Evolutionary conservation across 108 stramenopile genomes (phyloP).

Genomic region (Asterionellopsis glacialis): DNA sequence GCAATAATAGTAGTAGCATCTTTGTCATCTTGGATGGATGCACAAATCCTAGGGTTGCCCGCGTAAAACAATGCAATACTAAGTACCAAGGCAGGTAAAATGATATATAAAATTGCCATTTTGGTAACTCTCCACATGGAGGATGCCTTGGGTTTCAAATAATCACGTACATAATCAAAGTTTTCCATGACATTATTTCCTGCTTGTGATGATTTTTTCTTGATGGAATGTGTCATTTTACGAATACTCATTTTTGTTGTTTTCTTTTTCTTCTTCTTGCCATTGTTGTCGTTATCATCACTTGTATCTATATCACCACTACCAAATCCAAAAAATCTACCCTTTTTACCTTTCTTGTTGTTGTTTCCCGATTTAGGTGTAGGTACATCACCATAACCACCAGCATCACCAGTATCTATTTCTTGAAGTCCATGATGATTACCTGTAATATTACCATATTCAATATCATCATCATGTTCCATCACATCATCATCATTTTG

Average conservation of each 20-base stretch:
- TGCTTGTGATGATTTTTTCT: no score
- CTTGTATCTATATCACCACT: no score
- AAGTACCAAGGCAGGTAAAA: conserved; percentile 15
- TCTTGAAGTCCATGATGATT: neutral
- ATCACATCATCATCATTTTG: neutral
- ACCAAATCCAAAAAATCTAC: no score
- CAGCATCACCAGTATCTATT: neutral
- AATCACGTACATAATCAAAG: no score
- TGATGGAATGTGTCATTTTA: neutral
- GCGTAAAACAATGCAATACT: conserved; percentile 18
- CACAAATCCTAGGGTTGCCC: conserved; percentile 19
- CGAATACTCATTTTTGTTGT: neutral
- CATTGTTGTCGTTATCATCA: neutral
- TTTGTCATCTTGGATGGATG: no score
- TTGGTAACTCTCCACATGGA: neutral
- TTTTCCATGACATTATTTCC: no score
- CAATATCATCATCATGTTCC: conserved; percentile 1
- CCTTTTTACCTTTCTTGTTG: neutral
- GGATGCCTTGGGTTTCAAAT: neutral
- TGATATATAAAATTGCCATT: conserved; percentile 6
- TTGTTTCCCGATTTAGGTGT: neutral
- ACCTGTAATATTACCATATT: neutral
- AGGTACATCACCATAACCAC: no score
- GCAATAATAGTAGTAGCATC: neutral
- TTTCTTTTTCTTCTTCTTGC: conserved; percentile 5